Base-by-base conservation (phyloP, 2,329 filamentous ascomycete genomes). In the Hymenoscyphus infarciens region DNA sequence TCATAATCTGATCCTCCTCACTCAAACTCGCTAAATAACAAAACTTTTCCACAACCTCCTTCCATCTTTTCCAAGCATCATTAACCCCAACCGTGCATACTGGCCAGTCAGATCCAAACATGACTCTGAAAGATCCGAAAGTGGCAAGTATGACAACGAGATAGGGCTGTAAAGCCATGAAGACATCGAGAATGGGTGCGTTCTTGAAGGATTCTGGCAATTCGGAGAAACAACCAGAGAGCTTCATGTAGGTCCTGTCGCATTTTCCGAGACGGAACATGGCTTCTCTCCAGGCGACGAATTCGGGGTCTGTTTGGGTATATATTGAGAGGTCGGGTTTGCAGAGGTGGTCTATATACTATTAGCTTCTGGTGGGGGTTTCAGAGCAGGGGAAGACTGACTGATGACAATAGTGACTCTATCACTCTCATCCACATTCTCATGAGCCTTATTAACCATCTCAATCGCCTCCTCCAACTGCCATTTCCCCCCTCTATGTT, bases 101-200 rank as follows among this genome's bases (percentile, higher is more conserved):
- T 1, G 94, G 93, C 94, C 94, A 98, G 75, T 97, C 92, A 67
- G 89, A 93, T 27, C 89, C 93, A 75, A 95, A 97, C 88, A 98
- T 92, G 73, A 95, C 82, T 66, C 91, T 82, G 25, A 79, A 74
- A 0, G 89, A 78, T 1, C 89, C 87, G 72, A 97, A 97, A 1
- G 83, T 83, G 31, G 86, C 83, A 59, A 96, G 83, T 0, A 93
- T 78, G 59, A 88, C 84, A 64, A 87, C 83, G 1, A 91, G 82
- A 88, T 91, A 96, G 27, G 88, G 87, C 63, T 83, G 80, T 22
- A 90, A 80, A 49, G 82, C 81, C 65, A 83, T 78, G 67, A 91
- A 86, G 62, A 92, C 82, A 39, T 84, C 81, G 62, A 83, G 78
- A 38, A 81, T 73, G 10, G 81, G 74, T 29, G 80, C 77, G 27